These are phyloP conservation scores for Sophora flavescens DNA, from an alignment of 306 rosid genomes.

Conservation along the genomic window DNA sequence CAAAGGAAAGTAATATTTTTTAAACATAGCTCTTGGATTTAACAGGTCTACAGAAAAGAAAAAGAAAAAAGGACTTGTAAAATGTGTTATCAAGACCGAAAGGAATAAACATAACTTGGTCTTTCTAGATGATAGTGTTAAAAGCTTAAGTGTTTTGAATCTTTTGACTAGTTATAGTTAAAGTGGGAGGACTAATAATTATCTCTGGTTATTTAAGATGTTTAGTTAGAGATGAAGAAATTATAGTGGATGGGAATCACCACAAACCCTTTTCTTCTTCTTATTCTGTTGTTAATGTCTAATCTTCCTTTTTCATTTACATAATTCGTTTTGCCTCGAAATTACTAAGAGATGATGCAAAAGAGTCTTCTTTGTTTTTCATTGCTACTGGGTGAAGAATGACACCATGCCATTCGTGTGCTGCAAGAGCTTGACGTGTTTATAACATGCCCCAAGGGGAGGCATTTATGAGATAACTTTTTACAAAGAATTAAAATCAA, in stretches of 20 bases:
- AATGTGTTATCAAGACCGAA: constrained; percentile 34
- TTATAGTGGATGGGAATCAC: constrained; percentile 13
- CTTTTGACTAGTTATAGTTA: constrained; percentile 32
- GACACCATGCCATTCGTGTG: constrained; percentile 69
- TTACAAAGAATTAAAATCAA: constrained; percentile 20
- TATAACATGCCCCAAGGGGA: constrained; percentile 24
- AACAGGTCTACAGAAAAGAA: constrained; percentile 9
- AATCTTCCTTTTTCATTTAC: background rate
- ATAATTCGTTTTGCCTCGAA: constrained; percentile 41
- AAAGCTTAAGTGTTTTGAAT: constrained; percentile 6
- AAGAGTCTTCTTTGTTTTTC: constrained; percentile 38
- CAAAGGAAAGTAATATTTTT: constrained; percentile 12
- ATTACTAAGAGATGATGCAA: constrained; percentile 43
- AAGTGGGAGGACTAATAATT: constrained; percentile 30
- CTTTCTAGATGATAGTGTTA: constrained; percentile 32
- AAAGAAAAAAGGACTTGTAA: constrained; percentile 25
- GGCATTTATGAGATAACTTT: constrained; percentile 37
- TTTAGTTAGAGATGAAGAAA: constrained; percentile 36
- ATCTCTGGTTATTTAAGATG: constrained; percentile 18
- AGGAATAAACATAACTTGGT: constrained; percentile 39
- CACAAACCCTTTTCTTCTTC: constrained; percentile 4
- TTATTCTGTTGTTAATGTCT: background rate
- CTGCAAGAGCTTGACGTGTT: constrained; percentile 9
- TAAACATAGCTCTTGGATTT: background rate
- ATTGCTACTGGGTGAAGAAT: constrained; percentile 45